phyloP scores from a whole-genome alignment of 129 eudicot genomes.

The Glebionis coronaria region DNA sequence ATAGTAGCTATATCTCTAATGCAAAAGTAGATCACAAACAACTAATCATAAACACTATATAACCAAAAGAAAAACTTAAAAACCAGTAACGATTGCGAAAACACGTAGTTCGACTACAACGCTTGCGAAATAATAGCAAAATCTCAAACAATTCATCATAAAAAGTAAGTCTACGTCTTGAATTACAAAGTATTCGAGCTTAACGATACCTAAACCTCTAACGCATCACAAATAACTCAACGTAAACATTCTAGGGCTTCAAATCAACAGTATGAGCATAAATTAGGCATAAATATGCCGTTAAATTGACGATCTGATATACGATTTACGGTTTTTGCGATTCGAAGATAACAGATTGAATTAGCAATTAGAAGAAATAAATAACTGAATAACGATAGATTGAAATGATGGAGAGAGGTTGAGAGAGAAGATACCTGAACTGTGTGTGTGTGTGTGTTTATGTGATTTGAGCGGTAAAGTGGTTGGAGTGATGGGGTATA shows the following conservation, averaged over 20 bases:
- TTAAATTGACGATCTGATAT: not conserved
- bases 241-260: too few species aligned
- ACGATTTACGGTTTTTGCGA: constrained; percentile 5
- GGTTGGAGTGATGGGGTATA: constrained; percentile 15
- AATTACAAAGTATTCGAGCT: not conserved
- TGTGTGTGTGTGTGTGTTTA: constrained; percentile 8
- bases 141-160: constrained; percentile 6
- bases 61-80: not conserved
- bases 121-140: not conserved
- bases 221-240: too few species aligned
- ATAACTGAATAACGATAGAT: not conserved
- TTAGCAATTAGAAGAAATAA: not conserved
- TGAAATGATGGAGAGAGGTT: not conserved
- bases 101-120: too few species aligned
- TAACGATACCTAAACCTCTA: too few species aligned
- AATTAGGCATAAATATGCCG: not conserved
- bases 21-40: constrained; percentile 11
- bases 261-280: too few species aligned
- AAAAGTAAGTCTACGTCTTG: not conserved
- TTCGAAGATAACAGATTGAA: constrained; percentile 7
- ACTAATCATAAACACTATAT: not conserved
- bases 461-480: constrained; percentile 27
- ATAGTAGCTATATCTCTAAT: not conserved
- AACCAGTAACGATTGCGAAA: not conserved
- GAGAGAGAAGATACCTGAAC: constrained; percentile 28